Base-by-base conservation (phyloP, 306 rosid species). In the Acmispon strigosus region DNA sequence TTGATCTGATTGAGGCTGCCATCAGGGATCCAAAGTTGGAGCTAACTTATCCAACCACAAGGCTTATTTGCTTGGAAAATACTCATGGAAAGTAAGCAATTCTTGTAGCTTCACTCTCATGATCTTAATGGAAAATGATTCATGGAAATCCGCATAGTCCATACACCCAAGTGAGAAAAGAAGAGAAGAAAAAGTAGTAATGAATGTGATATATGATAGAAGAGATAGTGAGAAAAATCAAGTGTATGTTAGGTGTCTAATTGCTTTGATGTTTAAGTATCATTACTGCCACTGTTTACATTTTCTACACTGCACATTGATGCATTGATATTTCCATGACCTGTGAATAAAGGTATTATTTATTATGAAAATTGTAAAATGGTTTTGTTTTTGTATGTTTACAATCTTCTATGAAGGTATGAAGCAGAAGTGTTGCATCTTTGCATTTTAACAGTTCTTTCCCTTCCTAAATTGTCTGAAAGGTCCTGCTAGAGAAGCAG, bases 41-140 rank as follows among this genome's bases (percentile, higher is more conserved):
- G 50, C 72, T 92, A 36, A 76, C 79, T 17, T 86, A 75, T 75
- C 98, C 98, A 34, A 92, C 96, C 54, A 90, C 96, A 4, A 85
- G 89, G 82, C 98, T 92, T n/a, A 85, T 92, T 70, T 92, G 98
- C 86, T 88, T 92, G 86, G 98, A 92, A 80, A 92, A 90, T 77
- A 60, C 96, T 12, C 98, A 92, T 78, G 96, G 87, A 51, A 88
- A 92, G 98, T 92, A 84, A 85, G 92, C 62, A 69, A 49, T 34
- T 43, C 22, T 42, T 27, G n/a, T n/a, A n/a, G n/a, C n/a, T n/a
- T n/a, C n/a, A n/a, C n/a, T n/a, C n/a, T n/a, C n/a, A n/a, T n/a
- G n/a, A n/a, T n/a, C n/a, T n/a, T n/a, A 22, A 22, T 22, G 24
- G 24, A 22, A 22, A 22, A 22, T 22, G 24, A 22, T 22, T 22